Evolutionary conservation across 1,284 basidiomycete species (phyloP).

Genomic region (Sporisorium iseilematis-ciliati): DNA sequence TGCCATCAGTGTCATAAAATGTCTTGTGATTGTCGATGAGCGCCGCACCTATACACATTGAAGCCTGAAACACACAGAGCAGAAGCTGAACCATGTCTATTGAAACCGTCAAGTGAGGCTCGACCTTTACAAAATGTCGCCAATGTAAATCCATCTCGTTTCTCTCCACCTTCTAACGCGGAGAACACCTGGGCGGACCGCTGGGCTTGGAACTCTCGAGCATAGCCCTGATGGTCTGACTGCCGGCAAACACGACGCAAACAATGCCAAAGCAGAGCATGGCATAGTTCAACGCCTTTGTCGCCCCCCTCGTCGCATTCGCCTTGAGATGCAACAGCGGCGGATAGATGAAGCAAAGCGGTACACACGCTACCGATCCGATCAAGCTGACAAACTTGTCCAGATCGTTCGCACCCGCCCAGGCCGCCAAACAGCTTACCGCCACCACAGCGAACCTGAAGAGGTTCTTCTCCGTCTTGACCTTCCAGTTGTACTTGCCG

Average conservation of each 20-base stretch:
- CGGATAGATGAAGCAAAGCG: slow-evolving; percentile 91
- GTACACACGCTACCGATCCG: slow-evolving; percentile 93
- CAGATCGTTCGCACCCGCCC: slow-evolving; percentile 86
- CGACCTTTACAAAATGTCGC: background rate
- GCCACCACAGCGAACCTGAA: slow-evolving; percentile 85
- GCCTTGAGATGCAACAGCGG: slow-evolving; percentile 93
- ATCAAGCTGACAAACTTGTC: slow-evolving; percentile 97
- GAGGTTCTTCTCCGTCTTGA: slow-evolving; percentile 88
- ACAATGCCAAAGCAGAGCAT: slow-evolving; percentile 84
- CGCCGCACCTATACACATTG: too few relatives aligned
- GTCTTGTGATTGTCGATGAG: too few relatives aligned
- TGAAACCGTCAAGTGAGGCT: background rate
- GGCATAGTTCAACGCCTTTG: slow-evolving; percentile 81
- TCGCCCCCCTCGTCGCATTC: slow-evolving; percentile 77
- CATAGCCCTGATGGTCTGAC: slow-evolving; percentile 75
- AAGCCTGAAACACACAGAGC: too few relatives aligned
- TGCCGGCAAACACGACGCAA: slow-evolving; percentile 87
- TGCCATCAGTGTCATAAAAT: too few relatives aligned
- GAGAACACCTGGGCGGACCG: slow-evolving; percentile 33
- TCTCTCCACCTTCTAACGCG: slow-evolving; percentile 7
- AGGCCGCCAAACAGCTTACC: slow-evolving; percentile 81
- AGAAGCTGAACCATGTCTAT: background rate
- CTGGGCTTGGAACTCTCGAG: slow-evolving; percentile 28
- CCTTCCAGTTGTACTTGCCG: slow-evolving; percentile 81
- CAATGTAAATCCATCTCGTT: too few relatives aligned